Evolutionary conservation across 805 yeast species (phyloP).

Genomic region (Hanseniaspora osmophila): DNA sequence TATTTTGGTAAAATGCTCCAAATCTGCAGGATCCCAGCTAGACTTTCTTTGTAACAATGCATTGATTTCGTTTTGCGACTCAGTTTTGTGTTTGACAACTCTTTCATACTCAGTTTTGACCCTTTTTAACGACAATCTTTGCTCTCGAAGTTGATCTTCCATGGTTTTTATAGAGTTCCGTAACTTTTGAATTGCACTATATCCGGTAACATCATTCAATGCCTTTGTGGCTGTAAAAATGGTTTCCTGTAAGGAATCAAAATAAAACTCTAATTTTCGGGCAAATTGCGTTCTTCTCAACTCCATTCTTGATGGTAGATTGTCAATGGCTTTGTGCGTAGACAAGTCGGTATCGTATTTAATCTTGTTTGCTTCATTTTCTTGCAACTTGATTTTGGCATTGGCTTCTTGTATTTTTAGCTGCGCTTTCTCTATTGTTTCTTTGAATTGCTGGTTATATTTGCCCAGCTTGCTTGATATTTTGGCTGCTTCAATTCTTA

Average conservation of each 20-base stretch:
- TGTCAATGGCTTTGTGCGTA: conserved; percentile 20
- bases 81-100: conserved; percentile 50
- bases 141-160: conserved; percentile 37
- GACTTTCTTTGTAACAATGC: conserved; percentile 76
- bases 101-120: conserved; percentile 39
- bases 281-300: conserved; percentile 27
- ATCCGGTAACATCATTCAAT: conserved; percentile 85
- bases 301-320: conserved; percentile 34
- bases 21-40: conserved; percentile 64
- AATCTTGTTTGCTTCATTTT: conserved; percentile 20
- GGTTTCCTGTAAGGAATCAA: conserved; percentile 43
- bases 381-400: conserved; percentile 24
- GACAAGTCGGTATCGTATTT: conserved; percentile 26
- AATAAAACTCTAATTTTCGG: conserved; percentile 32
- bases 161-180: conserved; percentile 42
- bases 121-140: conserved; percentile 33
- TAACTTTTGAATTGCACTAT: conserved; percentile 61
- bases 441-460: background rate
- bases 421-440: conserved; percentile 10
- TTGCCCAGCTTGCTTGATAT: background rate
- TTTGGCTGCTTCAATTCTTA: background rate
- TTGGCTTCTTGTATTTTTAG: conserved; percentile 26
- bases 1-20: conserved; percentile 70
- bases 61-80: conserved; percentile 72
- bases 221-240: conserved; percentile 49